Evolutionary conservation across 305 asterid genomes (phyloP), one percentile per base, ranked within the genome.

Genomic region (Fraxinus angustifolia): DNA sequence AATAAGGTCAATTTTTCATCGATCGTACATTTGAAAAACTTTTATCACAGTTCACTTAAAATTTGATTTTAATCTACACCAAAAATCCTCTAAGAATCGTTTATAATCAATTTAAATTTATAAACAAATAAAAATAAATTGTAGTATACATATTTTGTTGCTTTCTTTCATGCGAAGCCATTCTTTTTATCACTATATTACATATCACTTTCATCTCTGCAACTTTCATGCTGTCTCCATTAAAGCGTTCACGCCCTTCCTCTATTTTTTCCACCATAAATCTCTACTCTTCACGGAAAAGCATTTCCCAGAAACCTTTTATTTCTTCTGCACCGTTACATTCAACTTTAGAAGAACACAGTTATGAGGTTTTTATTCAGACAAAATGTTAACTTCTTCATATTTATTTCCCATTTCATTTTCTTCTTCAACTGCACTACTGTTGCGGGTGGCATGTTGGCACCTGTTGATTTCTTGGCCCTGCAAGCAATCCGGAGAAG

Each of bases 381-480:
- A 56, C 81, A 48, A 48, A 74, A 76, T 23, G 56, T 33, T 16
- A 74, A 78, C 17, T 72, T 73, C 48, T 78, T 86, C 58, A 1
- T 87, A 31, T 11, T 90, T 10, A 4, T 86, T 0, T 17, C 88
- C 74, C 78, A 83, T 78, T 10, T 86, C 40, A 40, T 87, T 73
- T 11, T 86, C 40, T 53, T 82, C 17, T 17, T 80, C 35, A 45
- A 71, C 35, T 75, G 8, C 60, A 78, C 79, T 62, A 76, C 30
- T 35, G n/a, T n/a, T 56, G 77, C 86, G 4, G 40, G 71, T 70
- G 93, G 96, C 30, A 90, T 94, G 76, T 86, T 94, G 33, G 88
- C 91, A 87, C 97, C 98, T 0, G 77, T 87, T 26, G 99, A 96
- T 90, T 96, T 96, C 89, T 85, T 96, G 84, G 97, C 98, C 2